These are phyloP conservation scores for Lepidium didymum DNA, from an alignment of 345 rosid species.

Conservation along the genomic window DNA sequence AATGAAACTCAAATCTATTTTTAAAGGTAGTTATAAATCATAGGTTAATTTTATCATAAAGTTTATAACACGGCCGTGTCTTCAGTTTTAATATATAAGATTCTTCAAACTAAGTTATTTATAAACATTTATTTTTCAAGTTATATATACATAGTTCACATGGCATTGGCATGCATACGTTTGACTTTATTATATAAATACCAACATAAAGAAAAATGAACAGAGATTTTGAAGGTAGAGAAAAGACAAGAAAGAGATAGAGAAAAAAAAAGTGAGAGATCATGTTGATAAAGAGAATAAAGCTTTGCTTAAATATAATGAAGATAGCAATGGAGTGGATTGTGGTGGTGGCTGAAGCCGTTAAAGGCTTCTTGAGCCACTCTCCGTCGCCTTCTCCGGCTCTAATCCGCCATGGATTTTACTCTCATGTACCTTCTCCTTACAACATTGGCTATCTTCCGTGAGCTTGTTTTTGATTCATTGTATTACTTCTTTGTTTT, in stretches of 20 bases:
- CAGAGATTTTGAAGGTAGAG: not conserved
- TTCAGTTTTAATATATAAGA: too few relatives aligned
- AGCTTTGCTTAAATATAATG: conserved; percentile 5
- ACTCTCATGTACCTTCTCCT: not conserved
- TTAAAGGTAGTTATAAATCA: too few relatives aligned
- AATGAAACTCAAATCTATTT: too few relatives aligned
- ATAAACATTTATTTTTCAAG: not conserved
- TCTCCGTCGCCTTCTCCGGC: not conserved
- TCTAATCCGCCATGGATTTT: not conserved
- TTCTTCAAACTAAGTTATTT: too few relatives aligned
- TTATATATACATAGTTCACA: not conserved
- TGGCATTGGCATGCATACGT: not conserved
- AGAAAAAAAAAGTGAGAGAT: not conserved
- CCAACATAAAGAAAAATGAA: not conserved
- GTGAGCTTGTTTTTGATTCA: not conserved
- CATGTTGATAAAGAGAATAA: conserved; percentile 2
- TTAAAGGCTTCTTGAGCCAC: not conserved
- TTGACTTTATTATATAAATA: not conserved
- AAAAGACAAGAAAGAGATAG: not conserved
- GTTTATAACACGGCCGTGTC: too few relatives aligned
- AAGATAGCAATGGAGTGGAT: not conserved
- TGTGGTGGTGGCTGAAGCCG: conserved; percentile 11
- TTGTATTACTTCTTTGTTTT: not conserved
- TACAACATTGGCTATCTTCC: conserved; percentile 2
- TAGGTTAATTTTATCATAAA: too few relatives aligned